phyloP scores from a whole-genome alignment of 306 rosid species.

The Cucumis melo region DNA sequence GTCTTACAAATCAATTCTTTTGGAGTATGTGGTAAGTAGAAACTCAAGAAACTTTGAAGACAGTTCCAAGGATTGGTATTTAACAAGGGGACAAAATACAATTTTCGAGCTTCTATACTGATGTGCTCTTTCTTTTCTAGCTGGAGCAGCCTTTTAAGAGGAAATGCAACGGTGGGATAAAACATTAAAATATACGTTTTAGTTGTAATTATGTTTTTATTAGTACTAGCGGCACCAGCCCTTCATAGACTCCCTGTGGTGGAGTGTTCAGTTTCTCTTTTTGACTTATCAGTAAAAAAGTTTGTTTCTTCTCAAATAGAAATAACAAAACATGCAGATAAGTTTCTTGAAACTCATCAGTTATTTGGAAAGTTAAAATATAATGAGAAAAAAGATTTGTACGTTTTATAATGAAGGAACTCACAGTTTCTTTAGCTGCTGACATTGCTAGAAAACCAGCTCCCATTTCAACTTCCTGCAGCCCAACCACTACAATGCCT shows the following conservation, averaged over 20 bases:
- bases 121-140: not conserved
- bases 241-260: not conserved
- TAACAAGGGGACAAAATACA: not conserved
- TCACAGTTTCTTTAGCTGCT: conserved; percentile 96
- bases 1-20: not conserved
- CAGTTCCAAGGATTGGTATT: not conserved
- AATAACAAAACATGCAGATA: not conserved
- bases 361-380: not conserved
- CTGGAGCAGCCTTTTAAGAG: too few species aligned
- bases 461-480: conserved; percentile 99
- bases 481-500: conserved; percentile 79
- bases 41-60: not conserved
- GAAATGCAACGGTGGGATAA: too few species aligned
- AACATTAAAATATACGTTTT: too few species aligned
- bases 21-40: not conserved
- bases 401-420: conserved; percentile 10
- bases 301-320: not conserved
- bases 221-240: not conserved
- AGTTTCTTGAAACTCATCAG: not conserved
- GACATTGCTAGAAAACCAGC: conserved; percentile 98
- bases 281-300: not conserved
- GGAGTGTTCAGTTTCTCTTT: not conserved
- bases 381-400: not conserved
- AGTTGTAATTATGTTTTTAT: not conserved
- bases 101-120: not conserved